A percentile compares a stretch with the other conserved stretches of the same genome.
Evolutionary conservation across 2,329 filamentous ascomycete species (phyloP).

Genomic region (Fusarium continuum): DNA sequence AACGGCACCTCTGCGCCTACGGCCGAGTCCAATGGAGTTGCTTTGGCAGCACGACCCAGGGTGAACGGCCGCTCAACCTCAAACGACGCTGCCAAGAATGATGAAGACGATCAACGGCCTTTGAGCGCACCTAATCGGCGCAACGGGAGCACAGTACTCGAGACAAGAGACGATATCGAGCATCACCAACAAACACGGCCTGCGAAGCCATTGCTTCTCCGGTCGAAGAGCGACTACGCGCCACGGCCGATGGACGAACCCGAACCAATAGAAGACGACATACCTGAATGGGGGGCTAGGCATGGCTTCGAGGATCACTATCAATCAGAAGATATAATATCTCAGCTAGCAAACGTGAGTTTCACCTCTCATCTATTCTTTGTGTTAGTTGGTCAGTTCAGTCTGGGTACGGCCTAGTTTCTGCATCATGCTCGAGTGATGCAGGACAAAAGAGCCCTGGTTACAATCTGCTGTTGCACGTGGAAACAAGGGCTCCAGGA

Average conservation of each 20-base stretch:
- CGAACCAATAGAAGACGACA: slow-evolving; percentile 56
- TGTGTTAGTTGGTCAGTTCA: slow-evolving; percentile 9
- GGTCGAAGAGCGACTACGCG: slow-evolving; percentile 66
- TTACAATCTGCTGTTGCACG: slow-evolving; percentile 1
- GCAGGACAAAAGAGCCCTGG: not conserved
- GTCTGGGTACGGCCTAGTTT: slow-evolving; percentile 49
- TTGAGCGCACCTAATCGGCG: slow-evolving; percentile 58
- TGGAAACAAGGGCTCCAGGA: not conserved
- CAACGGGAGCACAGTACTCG: slow-evolving; percentile 43
- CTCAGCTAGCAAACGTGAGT: slow-evolving; percentile 81
- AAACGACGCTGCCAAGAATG: slow-evolving; percentile 40
- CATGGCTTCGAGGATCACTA: slow-evolving; percentile 96
- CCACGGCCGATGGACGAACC: slow-evolving; percentile 54
- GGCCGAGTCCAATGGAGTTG: slow-evolving; percentile 33
- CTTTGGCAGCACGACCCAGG: slow-evolving; percentile 43
- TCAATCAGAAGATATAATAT: slow-evolving; percentile 88
- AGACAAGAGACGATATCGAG: slow-evolving; percentile 47
- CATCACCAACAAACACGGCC: slow-evolving; percentile 51
- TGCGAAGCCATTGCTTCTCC: slow-evolving; percentile 60
- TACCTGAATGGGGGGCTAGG: slow-evolving; percentile 67
- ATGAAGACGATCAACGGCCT: slow-evolving; percentile 52
- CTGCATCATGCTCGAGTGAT: slow-evolving; percentile 5
- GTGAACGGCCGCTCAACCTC: slow-evolving; percentile 44
- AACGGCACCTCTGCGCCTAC: slow-evolving; percentile 45
- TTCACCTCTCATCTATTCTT: slow-evolving; percentile 25